Conservation (phyloP, 441 rosid species). For the Omphalea diandra region DNA sequence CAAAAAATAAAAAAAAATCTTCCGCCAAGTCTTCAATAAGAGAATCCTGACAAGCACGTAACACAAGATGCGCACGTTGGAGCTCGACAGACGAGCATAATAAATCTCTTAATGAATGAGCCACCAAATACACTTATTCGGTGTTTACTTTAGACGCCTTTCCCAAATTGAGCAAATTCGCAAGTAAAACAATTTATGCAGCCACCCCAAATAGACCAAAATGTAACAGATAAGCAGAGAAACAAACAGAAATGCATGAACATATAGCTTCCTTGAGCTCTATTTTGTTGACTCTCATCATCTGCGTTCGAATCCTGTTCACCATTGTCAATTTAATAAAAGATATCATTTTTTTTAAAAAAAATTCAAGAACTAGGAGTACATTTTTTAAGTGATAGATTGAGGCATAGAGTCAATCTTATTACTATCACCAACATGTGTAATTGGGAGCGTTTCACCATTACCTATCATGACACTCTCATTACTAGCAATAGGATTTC, state of each 20-base stretch:
- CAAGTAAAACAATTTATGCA: neutral
- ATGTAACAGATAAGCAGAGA: neutral
- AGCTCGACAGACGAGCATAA: slow-evolving; percentile 12
- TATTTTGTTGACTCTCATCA: slow-evolving; percentile 39
- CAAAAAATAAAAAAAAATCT: too few species aligned
- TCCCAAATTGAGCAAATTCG: neutral
- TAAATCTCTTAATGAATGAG: neutral
- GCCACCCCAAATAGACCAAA: neutral
- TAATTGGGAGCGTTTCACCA: too few species aligned
- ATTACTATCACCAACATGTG: too few species aligned
- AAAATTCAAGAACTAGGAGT: too few species aligned
- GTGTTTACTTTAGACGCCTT: too few species aligned
- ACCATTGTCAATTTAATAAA: too few species aligned
- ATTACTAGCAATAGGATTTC: too few species aligned
- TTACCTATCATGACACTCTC: too few species aligned
- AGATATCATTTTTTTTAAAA: slow-evolving; percentile 31
- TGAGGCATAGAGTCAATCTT: too few species aligned
- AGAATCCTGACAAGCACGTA: slow-evolving; percentile 51
- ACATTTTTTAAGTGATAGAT: too few species aligned
- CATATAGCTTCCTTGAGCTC: slow-evolving; percentile 40
- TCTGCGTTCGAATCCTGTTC: slow-evolving; percentile 40
- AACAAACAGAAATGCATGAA: neutral
- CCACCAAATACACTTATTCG: neutral
- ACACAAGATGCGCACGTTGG: slow-evolving; percentile 8
- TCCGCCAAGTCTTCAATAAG: slow-evolving; percentile 60